Evolutionary conservation across 352 stramenopile genomes (phyloP), one percentile per base, ranked within the genome.

Genomic region (Globisporangium camurandrum): DNA sequence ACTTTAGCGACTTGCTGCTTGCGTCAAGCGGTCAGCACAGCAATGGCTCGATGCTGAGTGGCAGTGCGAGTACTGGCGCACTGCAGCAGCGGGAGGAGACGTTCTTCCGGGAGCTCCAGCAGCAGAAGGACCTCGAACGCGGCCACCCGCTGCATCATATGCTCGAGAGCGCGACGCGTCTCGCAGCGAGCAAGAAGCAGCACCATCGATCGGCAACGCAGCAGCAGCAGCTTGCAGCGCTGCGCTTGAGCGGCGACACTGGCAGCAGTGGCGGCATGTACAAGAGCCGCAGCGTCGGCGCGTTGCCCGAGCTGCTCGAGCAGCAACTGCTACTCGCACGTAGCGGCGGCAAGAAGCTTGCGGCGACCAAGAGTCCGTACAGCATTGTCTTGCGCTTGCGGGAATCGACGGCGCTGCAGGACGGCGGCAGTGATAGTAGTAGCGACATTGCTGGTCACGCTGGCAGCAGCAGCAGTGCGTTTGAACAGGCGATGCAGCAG

Each of bases 81-180:
- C 23, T 66, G 16, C 33, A 46, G 3, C 43, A 84, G 33, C 64
- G 75, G 44, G 75, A 91, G 33, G 75, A 89, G 44, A 56, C 48
- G 8, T 87, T 91, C 51, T 89, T 92, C 39, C 68, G 68, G 16
- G 80, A 88, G 33, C 54, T 89, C 1, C 75, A 86, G 30, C 64
- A 82, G 42, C 67, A 85, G 14, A 80, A 82, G 47, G 53, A 72
- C 14, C 53, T 75, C 0, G 42, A 56, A 3, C 67, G 74, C 23
- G 59, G 62, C 5, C 76, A 92, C 42, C 71, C 77, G 11, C 55
- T 92, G n/a, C 62, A 70, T 1, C 75, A 92, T 62, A 87, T 89
- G 60, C 53, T 92, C 24, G 80, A 85, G 30, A 83, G 72, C 28
- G 67, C 75, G 1, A 56, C 69, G 41, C 61, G 62, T 16, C 53